These are phyloP conservation scores for Tremella fuciformis DNA, from an alignment of 768 basidiomycete genomes.

Conservation along the genomic window DNA sequence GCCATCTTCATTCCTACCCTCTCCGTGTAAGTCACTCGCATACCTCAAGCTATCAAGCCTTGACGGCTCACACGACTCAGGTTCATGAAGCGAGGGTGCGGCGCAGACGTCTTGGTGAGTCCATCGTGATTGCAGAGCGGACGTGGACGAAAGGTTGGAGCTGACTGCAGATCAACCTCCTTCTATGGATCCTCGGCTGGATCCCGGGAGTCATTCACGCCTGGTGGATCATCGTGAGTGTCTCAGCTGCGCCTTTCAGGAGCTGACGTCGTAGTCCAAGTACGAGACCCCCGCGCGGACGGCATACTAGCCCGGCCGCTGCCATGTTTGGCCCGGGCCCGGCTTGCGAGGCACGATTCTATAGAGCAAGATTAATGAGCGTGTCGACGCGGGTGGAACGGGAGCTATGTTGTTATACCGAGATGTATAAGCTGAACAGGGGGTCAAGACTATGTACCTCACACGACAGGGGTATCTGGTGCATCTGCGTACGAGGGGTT, in stretches of 20 bases:
- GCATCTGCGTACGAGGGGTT: neutral
- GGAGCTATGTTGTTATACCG: too few relatives aligned
- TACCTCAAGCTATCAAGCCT: neutral
- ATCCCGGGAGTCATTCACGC: slow-evolving; percentile 59
- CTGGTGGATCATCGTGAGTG: slow-evolving; percentile 52
- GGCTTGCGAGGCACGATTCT: too few relatives aligned
- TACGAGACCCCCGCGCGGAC: neutral
- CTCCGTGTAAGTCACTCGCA: slow-evolving; percentile 32
- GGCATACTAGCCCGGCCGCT: neutral
- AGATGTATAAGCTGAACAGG: too few relatives aligned
- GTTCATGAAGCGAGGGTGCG: slow-evolving; percentile 13
- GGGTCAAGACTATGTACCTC: too few relatives aligned
- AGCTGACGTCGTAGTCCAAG: slow-evolving; percentile 5
- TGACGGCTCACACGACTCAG: neutral
- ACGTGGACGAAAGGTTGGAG: too few relatives aligned
- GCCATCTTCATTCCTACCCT: slow-evolving; percentile 47
- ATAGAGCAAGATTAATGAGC: too few relatives aligned
- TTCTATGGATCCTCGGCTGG: slow-evolving; percentile 57
- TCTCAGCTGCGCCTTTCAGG: slow-evolving; percentile 1
- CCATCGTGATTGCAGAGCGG: neutral
- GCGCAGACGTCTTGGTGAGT: slow-evolving; percentile 40
- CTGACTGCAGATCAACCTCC: slow-evolving; percentile 50
- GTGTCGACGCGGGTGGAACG: too few relatives aligned
- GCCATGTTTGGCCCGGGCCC: too few relatives aligned
- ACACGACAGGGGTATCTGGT: too few relatives aligned